These are phyloP conservation scores for Epichloe glyceriae DNA, from an alignment of 2,329 filamentous ascomycete genomes.

Conservation along the genomic window DNA sequence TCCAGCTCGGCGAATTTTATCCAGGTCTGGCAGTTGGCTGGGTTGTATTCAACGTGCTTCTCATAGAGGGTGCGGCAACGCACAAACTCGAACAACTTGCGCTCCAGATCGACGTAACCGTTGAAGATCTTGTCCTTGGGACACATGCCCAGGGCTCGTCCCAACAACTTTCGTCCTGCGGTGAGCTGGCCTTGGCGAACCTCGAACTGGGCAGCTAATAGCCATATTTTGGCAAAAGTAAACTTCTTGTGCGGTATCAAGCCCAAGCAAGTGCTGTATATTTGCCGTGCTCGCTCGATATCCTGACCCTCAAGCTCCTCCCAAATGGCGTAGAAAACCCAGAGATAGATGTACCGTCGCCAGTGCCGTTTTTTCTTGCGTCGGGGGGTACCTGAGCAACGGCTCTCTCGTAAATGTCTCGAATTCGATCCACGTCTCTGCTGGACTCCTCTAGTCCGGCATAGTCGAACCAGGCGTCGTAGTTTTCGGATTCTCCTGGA, in stretches of 20 bases:
- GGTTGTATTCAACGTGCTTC: conserved; percentile 88
- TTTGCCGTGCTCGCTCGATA: conserved; percentile 64
- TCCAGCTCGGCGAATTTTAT: conserved; percentile 93
- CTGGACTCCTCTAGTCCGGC: conserved; percentile 79
- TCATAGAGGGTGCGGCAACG: conserved; percentile 84
- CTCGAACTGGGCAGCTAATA: conserved; percentile 87
- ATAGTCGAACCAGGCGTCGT: conserved; percentile 96
- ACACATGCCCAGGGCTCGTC: conserved; percentile 82
- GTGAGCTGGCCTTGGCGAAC: conserved; percentile 73
- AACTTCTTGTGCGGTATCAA: conserved; percentile 93
- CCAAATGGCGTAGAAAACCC: conserved; percentile 94
- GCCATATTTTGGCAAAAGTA: conserved; percentile 94
- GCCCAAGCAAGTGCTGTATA: conserved; percentile 79
- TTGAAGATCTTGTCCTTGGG: conserved; percentile 93
- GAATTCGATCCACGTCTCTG: conserved; percentile 68
- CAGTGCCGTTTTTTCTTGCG: conserved; percentile 96
- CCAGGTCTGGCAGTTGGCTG: conserved; percentile 85
- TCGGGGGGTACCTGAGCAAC: conserved; percentile 93
- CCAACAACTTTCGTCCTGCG: conserved; percentile 75
- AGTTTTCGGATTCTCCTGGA: conserved; percentile 94
- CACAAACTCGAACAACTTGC: conserved; percentile 86
- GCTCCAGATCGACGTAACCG: conserved; percentile 85
- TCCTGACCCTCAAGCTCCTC: conserved; percentile 83
- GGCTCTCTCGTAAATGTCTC: conserved; percentile 89
- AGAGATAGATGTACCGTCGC: conserved; percentile 94